A percentile compares a stretch with the other conserved stretches of the same genome.
These are phyloP conservation scores for Aspergillus felis DNA, from an alignment of 2,329 filamentous ascomycete species.

Conservation along the genomic window DNA sequence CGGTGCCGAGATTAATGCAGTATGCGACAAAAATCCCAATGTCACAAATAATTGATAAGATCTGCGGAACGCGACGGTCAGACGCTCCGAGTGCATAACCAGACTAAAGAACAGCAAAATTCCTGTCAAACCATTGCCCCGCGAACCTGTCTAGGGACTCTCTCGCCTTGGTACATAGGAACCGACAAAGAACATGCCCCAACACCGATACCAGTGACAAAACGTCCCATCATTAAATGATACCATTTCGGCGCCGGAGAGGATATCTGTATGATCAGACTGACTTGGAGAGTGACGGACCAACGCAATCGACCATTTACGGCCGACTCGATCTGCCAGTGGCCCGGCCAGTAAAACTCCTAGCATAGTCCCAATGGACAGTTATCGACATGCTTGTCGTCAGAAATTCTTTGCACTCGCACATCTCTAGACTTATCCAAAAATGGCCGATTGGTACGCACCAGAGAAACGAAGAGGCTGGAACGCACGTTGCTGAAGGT, in stretches of 20 bases:
- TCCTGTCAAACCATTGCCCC: slow-evolving; percentile 16
- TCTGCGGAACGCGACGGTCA: slow-evolving; percentile 14
- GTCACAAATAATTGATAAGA: slow-evolving; percentile 48
- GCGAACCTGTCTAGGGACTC: slow-evolving; percentile 42
- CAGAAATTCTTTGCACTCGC: background rate
- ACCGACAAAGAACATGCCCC: slow-evolving; percentile 41
- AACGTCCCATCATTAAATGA: slow-evolving; percentile 41
- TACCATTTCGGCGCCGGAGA: slow-evolving; percentile 35
- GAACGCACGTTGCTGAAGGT: slow-evolving; percentile 40
- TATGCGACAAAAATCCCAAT: slow-evolving; percentile 44
- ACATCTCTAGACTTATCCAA: background rate
- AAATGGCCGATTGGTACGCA: slow-evolving; percentile 15
- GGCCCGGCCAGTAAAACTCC: slow-evolving; percentile 40
- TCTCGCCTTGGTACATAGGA: slow-evolving; percentile 46
- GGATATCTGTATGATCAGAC: slow-evolving; percentile 42
- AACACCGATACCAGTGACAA: slow-evolving; percentile 41
- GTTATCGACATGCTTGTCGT: slow-evolving; percentile 16
- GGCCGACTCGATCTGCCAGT: slow-evolving; percentile 40
- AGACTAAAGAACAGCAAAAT: slow-evolving; percentile 26
- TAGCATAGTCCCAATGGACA: slow-evolving; percentile 42
- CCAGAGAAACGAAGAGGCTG: slow-evolving; percentile 41
- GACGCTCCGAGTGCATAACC: background rate
- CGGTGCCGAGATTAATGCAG: slow-evolving; percentile 46
- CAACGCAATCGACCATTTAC: slow-evolving; percentile 41
- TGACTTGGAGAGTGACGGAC: slow-evolving; percentile 36